These are phyloP conservation scores for Pythium volutum DNA, from an alignment of 352 stramenopile genomes.

Conservation along the genomic window DNA sequence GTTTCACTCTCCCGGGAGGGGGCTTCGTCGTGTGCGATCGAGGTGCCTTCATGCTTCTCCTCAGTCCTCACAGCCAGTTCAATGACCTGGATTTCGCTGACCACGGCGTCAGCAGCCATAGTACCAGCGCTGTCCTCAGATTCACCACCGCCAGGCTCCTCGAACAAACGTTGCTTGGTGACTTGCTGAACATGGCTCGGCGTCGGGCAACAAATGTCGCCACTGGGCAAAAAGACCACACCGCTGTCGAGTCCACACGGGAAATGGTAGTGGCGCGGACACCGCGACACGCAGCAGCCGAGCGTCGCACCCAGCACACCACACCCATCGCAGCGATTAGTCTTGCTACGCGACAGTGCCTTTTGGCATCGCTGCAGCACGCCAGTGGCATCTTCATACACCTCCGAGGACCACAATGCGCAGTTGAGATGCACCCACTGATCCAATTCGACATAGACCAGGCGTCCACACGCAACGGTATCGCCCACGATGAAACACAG, in stretches of 20 bases:
- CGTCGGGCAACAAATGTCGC: constrained; percentile 65
- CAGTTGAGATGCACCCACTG: constrained; percentile 93
- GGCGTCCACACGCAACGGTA: constrained; percentile 57
- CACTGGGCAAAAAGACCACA: constrained; percentile 63
- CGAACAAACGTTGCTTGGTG: constrained; percentile 30
- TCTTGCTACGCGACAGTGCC: constrained; percentile 81
- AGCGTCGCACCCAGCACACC: constrained; percentile 89
- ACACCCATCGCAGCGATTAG: constrained; percentile 91
- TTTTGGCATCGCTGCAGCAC: constrained; percentile 87
- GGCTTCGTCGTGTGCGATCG: not conserved
- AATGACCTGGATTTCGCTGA: not conserved
- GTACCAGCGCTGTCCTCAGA: not conserved
- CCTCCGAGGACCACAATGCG: constrained; percentile 91
- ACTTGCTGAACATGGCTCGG: constrained; percentile 51
- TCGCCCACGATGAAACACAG: constrained; percentile 86
- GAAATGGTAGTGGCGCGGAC: constrained; percentile 92
- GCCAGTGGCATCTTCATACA: constrained; percentile 76
- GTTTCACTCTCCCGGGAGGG: not conserved
- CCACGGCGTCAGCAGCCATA: not conserved
- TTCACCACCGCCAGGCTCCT: not conserved
- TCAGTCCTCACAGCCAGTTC: not conserved
- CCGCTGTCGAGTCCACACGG: constrained; percentile 83
- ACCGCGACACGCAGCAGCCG: constrained; percentile 87
- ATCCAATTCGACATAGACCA: constrained; percentile 80
- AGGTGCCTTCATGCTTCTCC: not conserved